phyloP scores from a whole-genome alignment of 768 basidiomycete genomes.

The Phanerochaete sordida region DNA sequence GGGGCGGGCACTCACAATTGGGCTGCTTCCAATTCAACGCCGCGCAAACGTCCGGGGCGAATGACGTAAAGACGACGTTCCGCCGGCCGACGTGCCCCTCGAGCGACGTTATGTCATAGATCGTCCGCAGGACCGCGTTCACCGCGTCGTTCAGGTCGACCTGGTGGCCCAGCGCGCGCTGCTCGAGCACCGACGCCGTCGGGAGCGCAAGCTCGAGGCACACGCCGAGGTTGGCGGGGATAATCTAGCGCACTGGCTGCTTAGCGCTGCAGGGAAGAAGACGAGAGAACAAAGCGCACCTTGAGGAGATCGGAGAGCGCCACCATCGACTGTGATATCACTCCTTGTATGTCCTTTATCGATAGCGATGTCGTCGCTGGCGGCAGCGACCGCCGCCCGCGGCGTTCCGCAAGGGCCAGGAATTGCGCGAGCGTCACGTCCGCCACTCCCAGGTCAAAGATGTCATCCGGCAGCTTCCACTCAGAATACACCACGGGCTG shows the following conservation, averaged over 20 bases:
- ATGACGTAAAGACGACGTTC: constrained; percentile 89
- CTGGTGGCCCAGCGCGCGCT: constrained; percentile 44
- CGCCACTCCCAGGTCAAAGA: constrained; percentile 74
- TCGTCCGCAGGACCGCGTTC: constrained; percentile 78
- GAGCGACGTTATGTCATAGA: constrained; percentile 64
- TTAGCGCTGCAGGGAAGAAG: constrained; percentile 5
- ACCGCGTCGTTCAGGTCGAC: constrained; percentile 79
- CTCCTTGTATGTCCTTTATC: constrained; percentile 42
- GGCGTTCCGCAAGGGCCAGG: constrained; percentile 51
- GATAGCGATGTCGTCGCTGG: constrained; percentile 15
- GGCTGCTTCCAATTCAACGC: constrained; percentile 99
- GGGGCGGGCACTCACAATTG: constrained; percentile 70
- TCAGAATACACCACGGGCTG: constrained; percentile 83
- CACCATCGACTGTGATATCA: constrained; percentile 55
- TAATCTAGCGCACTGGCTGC: constrained; percentile 35
- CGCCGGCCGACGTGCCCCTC: constrained; percentile 54
- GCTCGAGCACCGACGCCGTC: constrained; percentile 42
- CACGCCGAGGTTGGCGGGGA: constrained; percentile 64
- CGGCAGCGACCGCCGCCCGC: constrained; percentile 31
- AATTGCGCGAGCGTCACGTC: constrained; percentile 87
- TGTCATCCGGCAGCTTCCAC: constrained; percentile 70
- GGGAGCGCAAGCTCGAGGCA: constrained; percentile 85
- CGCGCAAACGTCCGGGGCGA: constrained; percentile 84
- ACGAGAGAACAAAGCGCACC: constrained; percentile 36
- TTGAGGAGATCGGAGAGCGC: constrained; percentile 74